Conservation (phyloP, 306 rosid species). For the Leucaena leucocephala region DNA sequence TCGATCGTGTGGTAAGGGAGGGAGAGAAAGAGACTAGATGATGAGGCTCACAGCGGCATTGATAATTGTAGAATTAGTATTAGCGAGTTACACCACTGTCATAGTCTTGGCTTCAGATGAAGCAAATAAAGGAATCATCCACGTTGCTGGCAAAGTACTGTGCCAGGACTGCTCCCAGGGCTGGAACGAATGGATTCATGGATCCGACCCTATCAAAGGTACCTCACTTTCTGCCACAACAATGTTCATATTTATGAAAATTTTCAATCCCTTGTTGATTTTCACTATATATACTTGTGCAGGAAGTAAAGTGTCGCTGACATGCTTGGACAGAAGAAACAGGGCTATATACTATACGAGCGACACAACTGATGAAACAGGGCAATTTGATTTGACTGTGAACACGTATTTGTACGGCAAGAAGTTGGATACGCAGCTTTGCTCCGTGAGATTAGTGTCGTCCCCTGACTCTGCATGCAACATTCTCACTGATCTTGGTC, state of each 20-base stretch:
- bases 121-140: slow-evolving; percentile 32
- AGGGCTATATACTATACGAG: slow-evolving; percentile 64
- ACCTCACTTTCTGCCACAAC: background rate
- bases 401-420: slow-evolving; percentile 45
- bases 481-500: slow-evolving; percentile 63
- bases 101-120: slow-evolving; percentile 37
- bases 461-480: slow-evolving; percentile 78
- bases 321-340: slow-evolving; percentile 72
- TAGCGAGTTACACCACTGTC: slow-evolving; percentile 45
- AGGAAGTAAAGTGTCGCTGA: slow-evolving; percentile 67
- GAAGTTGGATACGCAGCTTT: slow-evolving; percentile 48
- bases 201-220: slow-evolving; percentile 71
- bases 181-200: slow-evolving; percentile 71
- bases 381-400: slow-evolving; percentile 57
- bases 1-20: background rate
- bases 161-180: slow-evolving; percentile 88
- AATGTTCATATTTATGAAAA: background rate
- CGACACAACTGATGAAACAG: slow-evolving; percentile 68
- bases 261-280: background rate
- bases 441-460: slow-evolving; percentile 69
- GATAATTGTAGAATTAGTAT: slow-evolving; percentile 39
- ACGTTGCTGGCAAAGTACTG: slow-evolving; percentile 70
- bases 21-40: slow-evolving; percentile 26
- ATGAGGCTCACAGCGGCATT: slow-evolving; percentile 41
- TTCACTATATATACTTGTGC: background rate